Evolutionary conservation across 768 basidiomycete genomes (phyloP), one percentile per base, ranked within the genome.

Genomic region (Lyophyllum shimeji): DNA sequence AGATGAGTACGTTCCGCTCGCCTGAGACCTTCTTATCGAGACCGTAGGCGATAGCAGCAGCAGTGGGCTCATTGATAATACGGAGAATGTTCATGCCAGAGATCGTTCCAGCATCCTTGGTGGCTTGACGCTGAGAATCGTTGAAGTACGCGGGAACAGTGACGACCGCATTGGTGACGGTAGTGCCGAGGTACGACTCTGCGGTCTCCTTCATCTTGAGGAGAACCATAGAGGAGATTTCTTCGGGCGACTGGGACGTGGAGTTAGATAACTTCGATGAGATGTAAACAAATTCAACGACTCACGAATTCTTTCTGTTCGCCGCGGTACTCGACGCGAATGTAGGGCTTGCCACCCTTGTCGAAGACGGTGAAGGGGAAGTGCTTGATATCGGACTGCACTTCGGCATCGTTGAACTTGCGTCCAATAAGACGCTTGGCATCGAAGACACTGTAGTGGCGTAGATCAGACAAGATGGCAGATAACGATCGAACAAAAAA

Each of bases 91-190:
- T 94, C 62, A 98, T 76, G 60, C 96, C 96, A 18, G 94, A 83
- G 66, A 98, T 98, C 58, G 84, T 85, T 64, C 96, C 96, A 34
- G 96, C 95, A 68, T 98, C 96, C 80, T 97, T 98, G 66, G 96
- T 98, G 20, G 96, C 96, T 68, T 96, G 94, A 70, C 96, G 91
- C 71, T 98, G 96, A 23, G 96, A 95, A 79, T 98, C 95, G 74
- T 98, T 98, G 83, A 98, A 98, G 81, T 98, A 98, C 34, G 95
- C 95, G 29, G 95, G 95, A 60, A 98, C 89, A 24, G 95, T 96
- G 67, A 98, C 88, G 64, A 98, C 96, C 53, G 96, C 96, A 72
- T 95, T 94, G 72, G 71, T 86, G 71, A 95, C 78, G 53, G 79
- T 83, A 66, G 77, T 80, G 57, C 96, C 94, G 63, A 98, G 83